Evolutionary conservation across 164 flowering plant genomes (phyloP), one percentile per base, ranked within the genome.

Genomic region (Stephania yunnanensis): DNA sequence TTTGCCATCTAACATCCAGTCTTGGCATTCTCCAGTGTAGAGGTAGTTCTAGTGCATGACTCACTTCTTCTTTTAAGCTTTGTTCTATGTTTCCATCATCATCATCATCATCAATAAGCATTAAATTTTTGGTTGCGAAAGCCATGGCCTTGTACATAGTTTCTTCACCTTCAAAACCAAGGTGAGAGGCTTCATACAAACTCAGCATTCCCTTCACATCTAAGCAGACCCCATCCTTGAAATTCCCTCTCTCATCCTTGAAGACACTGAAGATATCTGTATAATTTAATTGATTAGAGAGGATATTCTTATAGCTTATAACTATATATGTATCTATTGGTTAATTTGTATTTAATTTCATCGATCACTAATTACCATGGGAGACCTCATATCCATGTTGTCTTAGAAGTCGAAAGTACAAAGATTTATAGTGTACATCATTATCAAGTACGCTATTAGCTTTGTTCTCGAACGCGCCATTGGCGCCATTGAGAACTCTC

Each of bases 171-270:
- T n/a, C n/a, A n/a, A n/a, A n/a, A 44, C 73, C 75, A 15, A 86
- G 64, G 78, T 79, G 68, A 1, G 88, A 82, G 69, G 88, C 87
- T 75, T 87, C 87, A 63, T 72, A 82, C 46, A 75, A 85, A 82
- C 80, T 81, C 81, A 85, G 30, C 71, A 83, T 7, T 46, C 81
- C 87, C 52, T 79, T 74, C 0, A 79, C 20, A 17, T 82, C 78
- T 4, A 10, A 6, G 15, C 64, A 42, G 6, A 80, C 42, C 46
- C 64, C 63, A 44, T 52, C 68, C 61, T 36, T 55, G 77, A 81
- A 84, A 31, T 50, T 25, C 10, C 82, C 83, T 29, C 15, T 80
- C 46, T 77, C 80, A n/a, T 83, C 85, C 72, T 58, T 58, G 80
- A 78, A 84, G 52, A 31, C 53, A 1, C 44, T 45, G 8, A 84